phyloP scores from a whole-genome alignment of 805 yeast genomes.

The Candida mattraensis region DNA sequence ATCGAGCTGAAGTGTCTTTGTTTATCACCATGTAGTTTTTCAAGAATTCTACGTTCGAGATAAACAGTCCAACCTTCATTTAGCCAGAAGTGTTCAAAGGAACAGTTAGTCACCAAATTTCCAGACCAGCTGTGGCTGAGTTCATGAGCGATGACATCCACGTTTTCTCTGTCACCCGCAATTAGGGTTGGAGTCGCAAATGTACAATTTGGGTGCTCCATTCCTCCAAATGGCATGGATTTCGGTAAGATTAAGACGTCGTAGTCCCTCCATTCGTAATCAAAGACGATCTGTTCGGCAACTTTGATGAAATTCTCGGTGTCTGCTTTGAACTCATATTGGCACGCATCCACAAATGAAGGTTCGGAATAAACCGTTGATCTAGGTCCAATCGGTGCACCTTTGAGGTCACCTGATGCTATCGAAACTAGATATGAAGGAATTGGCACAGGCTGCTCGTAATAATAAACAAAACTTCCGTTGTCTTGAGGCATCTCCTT shows the following conservation, averaged over 20 bases:
- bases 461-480: slow-evolving; percentile 40
- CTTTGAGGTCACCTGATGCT: slow-evolving; percentile 76
- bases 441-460: slow-evolving; percentile 76
- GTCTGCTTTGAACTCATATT: slow-evolving; percentile 78
- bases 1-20: slow-evolving; percentile 79
- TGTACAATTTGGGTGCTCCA: slow-evolving; percentile 92
- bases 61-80: slow-evolving; percentile 98
- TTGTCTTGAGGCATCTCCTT: slow-evolving; percentile 34
- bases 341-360: slow-evolving; percentile 59
- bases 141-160: slow-evolving; percentile 91
- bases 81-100: slow-evolving; percentile 94
- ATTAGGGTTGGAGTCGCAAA: slow-evolving; percentile 88
- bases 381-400: slow-evolving; percentile 78
- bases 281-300: slow-evolving; percentile 74
- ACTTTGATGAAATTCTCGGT: slow-evolving; percentile 75
- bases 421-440: slow-evolving; percentile 83
- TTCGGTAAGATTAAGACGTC: slow-evolving; percentile 80
- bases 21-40: slow-evolving; percentile 73
- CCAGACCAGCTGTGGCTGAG: slow-evolving; percentile 94
- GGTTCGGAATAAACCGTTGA: slow-evolving; percentile 84
- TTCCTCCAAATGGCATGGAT: slow-evolving; percentile 85
- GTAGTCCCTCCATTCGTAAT: slow-evolving; percentile 82
- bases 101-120: slow-evolving; percentile 82
- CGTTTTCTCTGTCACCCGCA: slow-evolving; percentile 80
- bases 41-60: slow-evolving; percentile 80